Evolutionary conservation across 768 basidiomycete genomes (phyloP), one percentile per base, ranked within the genome.

Genomic region (Xanthoconium stramineum): DNA sequence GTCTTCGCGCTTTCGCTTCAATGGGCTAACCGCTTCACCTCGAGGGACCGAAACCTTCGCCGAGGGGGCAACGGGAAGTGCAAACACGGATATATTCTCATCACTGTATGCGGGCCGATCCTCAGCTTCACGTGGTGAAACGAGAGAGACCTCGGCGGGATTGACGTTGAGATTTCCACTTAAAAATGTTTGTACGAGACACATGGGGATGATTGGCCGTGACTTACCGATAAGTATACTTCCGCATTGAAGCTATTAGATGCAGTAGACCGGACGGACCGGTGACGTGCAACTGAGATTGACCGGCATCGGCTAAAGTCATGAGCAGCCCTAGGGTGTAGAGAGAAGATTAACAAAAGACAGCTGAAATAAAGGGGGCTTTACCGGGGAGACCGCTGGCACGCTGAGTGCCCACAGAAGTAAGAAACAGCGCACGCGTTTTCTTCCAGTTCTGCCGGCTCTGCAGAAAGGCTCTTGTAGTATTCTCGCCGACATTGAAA

Each of bases 401-500:
- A 58, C 86, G 78, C 55, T 87, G 81, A 14, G 84, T 79, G 29
- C 80, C 77, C 0, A 84, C 73, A 42, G 83, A 80, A 1, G 86
- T 89, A 59, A 94, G 73, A 71, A 97, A 95, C 10, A 96, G 55
- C 1, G 78, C 86, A 37, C 78, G 79, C 6, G 88, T 77, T 61
- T 83, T 88, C 66, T 79, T 83, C 80, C 90, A 82, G 47, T 82
- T 83, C 44, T 80, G 74, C 59, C 74, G 76, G 56, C 83, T 83
- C 72, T 94, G 88, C 15, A 86, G 71, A 66, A 88, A 89, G 1
- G 88, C 74, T 36, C 95, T 76, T 42, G 84, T 85, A 2, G 88
- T 84, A 56, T 88, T 88, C 71, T 97, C 94, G 9, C 91, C 87
- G 19, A 79, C 84, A 71, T 94, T 94, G 79, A 98, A 93, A 38